Conservation (phyloP, 495 filamentous ascomycete genomes). For the Polyplosphaeria fusca region DNA sequence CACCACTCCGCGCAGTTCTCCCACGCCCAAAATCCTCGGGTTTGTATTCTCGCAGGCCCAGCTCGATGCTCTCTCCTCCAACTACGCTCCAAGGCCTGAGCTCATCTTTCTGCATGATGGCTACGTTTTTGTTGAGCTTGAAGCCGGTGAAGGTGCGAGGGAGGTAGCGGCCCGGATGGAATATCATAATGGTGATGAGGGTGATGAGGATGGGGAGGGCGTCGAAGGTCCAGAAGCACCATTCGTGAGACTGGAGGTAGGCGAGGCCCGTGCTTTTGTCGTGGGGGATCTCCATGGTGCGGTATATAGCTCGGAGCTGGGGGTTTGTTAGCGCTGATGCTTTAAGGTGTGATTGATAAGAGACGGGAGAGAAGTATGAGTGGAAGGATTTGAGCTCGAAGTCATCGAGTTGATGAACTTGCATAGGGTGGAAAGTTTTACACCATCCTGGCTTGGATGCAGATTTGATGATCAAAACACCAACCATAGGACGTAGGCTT, state of each 20-base stretch:
- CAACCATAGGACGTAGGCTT: too few species aligned
- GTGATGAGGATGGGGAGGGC: conserved; percentile 18
- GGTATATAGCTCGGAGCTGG: conserved; percentile 23
- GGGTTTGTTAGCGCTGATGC: too few species aligned
- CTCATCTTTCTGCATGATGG: conserved; percentile 24
- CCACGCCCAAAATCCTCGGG: conserved; percentile 18
- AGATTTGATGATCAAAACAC: too few species aligned
- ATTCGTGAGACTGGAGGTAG: conserved; percentile 21
- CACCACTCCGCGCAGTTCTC: background rate
- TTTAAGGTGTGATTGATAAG: too few species aligned
- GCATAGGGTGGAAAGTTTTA: too few species aligned
- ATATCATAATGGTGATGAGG: conserved; percentile 3
- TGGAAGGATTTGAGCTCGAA: too few species aligned
- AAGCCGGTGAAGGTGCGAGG: conserved; percentile 19
- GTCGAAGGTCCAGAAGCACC: conserved; percentile 29
- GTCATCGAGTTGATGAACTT: too few species aligned
- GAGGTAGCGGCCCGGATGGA: conserved; percentile 23
- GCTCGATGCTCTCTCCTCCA: background rate
- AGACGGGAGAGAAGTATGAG: too few species aligned
- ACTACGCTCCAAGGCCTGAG: background rate
- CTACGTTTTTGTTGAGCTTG: conserved; percentile 11
- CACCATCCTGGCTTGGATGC: too few species aligned
- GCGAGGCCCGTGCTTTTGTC: conserved; percentile 14
- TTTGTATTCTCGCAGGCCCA: conserved; percentile 2
- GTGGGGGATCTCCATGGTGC: conserved; percentile 26